A percentile compares a stretch with the other conserved stretches of the same genome.
Conservation (phyloP, 176 grass and related monocot species). For the Cocos nucifera region DNA sequence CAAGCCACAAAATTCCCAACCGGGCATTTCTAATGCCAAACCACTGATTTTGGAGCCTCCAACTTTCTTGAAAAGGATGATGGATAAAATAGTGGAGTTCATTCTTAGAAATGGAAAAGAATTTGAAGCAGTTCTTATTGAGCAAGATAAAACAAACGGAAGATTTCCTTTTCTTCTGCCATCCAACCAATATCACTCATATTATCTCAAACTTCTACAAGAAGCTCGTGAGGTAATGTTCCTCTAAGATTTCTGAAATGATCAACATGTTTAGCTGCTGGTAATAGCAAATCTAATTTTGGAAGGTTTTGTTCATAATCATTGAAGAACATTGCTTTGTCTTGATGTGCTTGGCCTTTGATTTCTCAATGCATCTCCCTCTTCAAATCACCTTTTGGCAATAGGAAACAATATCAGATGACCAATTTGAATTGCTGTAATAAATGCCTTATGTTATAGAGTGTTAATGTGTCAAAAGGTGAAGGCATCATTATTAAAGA, state of each 20-base stretch:
- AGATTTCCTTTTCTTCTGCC: slow-evolving; percentile 84
- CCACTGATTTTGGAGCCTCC: slow-evolving; percentile 73
- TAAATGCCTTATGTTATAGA: no score
- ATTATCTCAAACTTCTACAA: slow-evolving; percentile 75
- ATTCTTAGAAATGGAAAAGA: slow-evolving; percentile 83
- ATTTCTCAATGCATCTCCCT: no score
- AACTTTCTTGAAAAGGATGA: slow-evolving; percentile 61
- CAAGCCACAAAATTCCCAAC: slow-evolving; percentile 21
- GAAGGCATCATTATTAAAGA: no score
- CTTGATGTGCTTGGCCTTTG: no score
- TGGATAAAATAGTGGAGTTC: slow-evolving; percentile 95
- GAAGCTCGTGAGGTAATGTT: slow-evolving; percentile 64
- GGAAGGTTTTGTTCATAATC: no score
- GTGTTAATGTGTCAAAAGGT: no score
- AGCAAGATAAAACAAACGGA: slow-evolving; percentile 67
- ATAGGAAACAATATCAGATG: no score
- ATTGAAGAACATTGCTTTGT: no score
- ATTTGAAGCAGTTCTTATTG: slow-evolving; percentile 77
- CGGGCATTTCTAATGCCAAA: slow-evolving; percentile 35
- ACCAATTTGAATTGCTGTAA: no score
- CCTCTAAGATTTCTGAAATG: background rate
- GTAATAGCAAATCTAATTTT: no score
- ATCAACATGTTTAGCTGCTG: no score
- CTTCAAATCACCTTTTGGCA: no score
- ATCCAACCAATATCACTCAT: slow-evolving; percentile 69